Conservation (phyloP, 208 protist species). For the Trypanosoma cruzi region DNA sequence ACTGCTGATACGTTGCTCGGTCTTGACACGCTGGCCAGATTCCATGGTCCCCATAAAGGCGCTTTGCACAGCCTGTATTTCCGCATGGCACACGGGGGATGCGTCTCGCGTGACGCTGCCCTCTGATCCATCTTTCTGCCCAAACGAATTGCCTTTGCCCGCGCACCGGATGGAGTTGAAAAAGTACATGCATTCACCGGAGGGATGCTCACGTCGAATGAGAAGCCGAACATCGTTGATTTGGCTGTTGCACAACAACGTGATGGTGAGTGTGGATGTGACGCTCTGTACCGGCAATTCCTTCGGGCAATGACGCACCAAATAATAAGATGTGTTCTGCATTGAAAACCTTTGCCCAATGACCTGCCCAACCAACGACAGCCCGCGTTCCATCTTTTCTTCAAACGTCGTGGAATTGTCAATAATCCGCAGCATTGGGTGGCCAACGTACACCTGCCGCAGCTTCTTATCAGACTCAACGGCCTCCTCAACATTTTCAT, state of each 20-base stretch:
- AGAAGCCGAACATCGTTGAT: conserved; percentile 68
- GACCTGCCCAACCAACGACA: conserved; percentile 43
- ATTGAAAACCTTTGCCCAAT: conserved; percentile 50
- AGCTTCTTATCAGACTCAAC: conserved; percentile 79
- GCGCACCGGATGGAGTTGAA: conserved; percentile 48
- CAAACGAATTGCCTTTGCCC: not conserved
- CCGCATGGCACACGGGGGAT: not conserved
- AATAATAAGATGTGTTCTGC: conserved; percentile 39
- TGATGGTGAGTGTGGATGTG: conserved; percentile 44
- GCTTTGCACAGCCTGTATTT: conserved; percentile 16
- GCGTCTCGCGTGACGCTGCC: conserved; percentile 5
- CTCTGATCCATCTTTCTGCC: conserved; percentile 1
- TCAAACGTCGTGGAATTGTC: conserved; percentile 81
- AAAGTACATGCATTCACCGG: conserved; percentile 66
- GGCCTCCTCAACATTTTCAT: conserved; percentile 79
- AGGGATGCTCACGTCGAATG: conserved; percentile 45
- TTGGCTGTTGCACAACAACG: conserved; percentile 55
- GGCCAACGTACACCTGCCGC: conserved; percentile 73
- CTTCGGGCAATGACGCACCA: conserved; percentile 41
- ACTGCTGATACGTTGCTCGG: conserved; percentile 67
- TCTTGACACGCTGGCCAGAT: conserved; percentile 38
- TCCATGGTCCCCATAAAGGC: conserved; percentile 12
- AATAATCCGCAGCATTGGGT: conserved; percentile 68
- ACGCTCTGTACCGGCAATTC: conserved; percentile 41
- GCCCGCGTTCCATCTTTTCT: conserved; percentile 71